Conservation (phyloP, 2,329 filamentous ascomycete species). For the Allantophomopsis cytisporea region DNA sequence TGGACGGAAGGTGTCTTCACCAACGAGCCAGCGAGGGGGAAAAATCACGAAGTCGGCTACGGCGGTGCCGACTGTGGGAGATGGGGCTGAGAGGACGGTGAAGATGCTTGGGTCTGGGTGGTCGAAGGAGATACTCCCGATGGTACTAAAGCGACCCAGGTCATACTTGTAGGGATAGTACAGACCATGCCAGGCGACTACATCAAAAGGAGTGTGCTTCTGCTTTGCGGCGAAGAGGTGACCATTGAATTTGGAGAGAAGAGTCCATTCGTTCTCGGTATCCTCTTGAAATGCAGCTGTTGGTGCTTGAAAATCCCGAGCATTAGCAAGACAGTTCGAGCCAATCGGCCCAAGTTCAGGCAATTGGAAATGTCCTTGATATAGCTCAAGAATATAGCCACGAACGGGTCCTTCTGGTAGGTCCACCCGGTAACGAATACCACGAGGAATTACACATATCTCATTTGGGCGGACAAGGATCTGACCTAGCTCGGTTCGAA, state of each 20-base stretch:
- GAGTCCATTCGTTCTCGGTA: conserved; percentile 26
- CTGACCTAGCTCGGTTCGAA: conserved; percentile 64
- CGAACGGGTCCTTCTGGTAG: conserved; percentile 46
- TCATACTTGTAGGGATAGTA: conserved; percentile 79
- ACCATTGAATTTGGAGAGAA: conserved; percentile 55
- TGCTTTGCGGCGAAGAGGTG: conserved; percentile 52
- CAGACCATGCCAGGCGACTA: conserved; percentile 70
- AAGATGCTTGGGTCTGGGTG: conserved; percentile 72
- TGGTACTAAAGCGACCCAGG: conserved; percentile 61
- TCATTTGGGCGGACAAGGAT: conserved; percentile 67
- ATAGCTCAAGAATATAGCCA: conserved; percentile 66
- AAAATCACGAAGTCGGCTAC: conserved; percentile 54
- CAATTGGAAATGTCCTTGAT: conserved; percentile 57
- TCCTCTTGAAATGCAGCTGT: conserved; percentile 55
- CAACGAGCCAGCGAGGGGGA: conserved; percentile 49
- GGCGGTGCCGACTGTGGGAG: conserved; percentile 38
- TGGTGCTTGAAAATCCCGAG: conserved; percentile 63
- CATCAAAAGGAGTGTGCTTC: conserved; percentile 61
- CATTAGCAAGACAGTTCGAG: conserved; percentile 61
- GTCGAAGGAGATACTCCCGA: conserved; percentile 61
- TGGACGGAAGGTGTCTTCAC: conserved; percentile 43
- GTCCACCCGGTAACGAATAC: conserved; percentile 60
- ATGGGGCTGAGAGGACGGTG: conserved; percentile 48
- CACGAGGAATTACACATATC: conserved; percentile 63
- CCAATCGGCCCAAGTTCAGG: conserved; percentile 64